Base-by-base conservation (phyloP, 805 yeast genomes). In the Yueomyces sp. region DNA sequence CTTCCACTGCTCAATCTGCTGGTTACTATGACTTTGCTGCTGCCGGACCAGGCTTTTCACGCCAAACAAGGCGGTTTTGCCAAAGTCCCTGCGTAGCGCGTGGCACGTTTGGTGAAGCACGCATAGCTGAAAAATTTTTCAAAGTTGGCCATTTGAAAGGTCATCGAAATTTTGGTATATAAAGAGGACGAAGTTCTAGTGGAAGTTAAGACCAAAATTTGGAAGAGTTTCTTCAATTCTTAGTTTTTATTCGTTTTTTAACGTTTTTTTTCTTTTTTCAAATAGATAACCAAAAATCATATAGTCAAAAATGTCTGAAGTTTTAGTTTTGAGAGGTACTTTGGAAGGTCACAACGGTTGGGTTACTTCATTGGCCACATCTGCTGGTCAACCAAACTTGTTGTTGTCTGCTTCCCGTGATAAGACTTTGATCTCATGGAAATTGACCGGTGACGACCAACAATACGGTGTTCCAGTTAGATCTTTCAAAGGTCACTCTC, bases 251-350 rank as follows among this genome's bases (percentile, higher is more conserved):
- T 34, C 5, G 37, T 34, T 7, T 5, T 34, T 11, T 11, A 7
- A 34, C 6, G n/a, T 9, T 34, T 34, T 34, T n/a, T 34, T 34
- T 34, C n/a, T 9, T 1, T 34, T 9, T 5, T 11, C 5, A 34
- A 34, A 34, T 9, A 11, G n/a, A 7, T 11, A 34, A 34, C 37
- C 37, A 34, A 11, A 34, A 34, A 34, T 1, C 5, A 5, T 34
- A 9, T 7, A 7, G 9, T 7, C 1, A 7, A 5, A 37, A 37
- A 42, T 42, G 44, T 42, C 44, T 38, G 96, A 88, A 85, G 94
- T 88, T 81, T 80, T 90, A 77, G 96, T 90, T 73, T 85, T 92
- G 72, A 88, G 97, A 82, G 99, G 97, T 72, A 85, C 97, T 81
- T 83, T 92, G 70, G 96, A 90, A 77, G 96, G 86, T 66, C 86